Conservation (phyloP, 257 asterid genomes). For the Pogostemon cablin region DNA sequence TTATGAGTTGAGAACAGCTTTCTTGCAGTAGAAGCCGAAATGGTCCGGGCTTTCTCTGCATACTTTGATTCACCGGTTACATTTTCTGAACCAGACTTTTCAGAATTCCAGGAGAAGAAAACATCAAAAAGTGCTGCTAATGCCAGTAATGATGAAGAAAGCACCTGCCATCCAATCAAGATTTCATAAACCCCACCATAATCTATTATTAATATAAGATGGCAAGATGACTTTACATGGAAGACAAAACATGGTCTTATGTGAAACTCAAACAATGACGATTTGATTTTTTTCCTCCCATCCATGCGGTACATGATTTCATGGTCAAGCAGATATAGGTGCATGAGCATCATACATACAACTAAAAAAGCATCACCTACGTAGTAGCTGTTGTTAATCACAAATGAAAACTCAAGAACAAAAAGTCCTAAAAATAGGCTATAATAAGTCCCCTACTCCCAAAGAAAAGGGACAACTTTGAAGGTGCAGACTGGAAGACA, state of each 20-base stretch:
- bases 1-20: conserved; percentile 68
- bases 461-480: neutral
- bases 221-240: conserved; percentile 17
- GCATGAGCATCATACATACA: neutral
- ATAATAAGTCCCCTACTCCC: neutral
- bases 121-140: conserved; percentile 88
- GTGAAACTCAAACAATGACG: neutral
- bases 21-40: conserved; percentile 69
- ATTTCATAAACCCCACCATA: conserved; percentile 24
- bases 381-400: neutral
- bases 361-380: neutral
- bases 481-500: neutral
- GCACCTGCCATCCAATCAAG: conserved; percentile 59
- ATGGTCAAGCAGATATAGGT: conserved; percentile 3
- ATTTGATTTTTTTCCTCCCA: conserved; percentile 15
- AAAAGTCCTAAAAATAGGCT: conserved; percentile 6
- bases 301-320: conserved; percentile 12
- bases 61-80: conserved; percentile 63
- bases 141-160: conserved; percentile 86
- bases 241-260: conserved; percentile 3
- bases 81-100: conserved; percentile 58
- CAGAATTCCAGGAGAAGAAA: conserved; percentile 52
- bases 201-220: neutral
- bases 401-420: neutral
- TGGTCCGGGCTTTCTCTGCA: conserved; percentile 69